Percentiles rank a stretch among this genome's conserved stretches.
phyloP scores from a whole-genome alignment of 371 early-diverging fungal genomes.

The Rhizopus delemar region DNA sequence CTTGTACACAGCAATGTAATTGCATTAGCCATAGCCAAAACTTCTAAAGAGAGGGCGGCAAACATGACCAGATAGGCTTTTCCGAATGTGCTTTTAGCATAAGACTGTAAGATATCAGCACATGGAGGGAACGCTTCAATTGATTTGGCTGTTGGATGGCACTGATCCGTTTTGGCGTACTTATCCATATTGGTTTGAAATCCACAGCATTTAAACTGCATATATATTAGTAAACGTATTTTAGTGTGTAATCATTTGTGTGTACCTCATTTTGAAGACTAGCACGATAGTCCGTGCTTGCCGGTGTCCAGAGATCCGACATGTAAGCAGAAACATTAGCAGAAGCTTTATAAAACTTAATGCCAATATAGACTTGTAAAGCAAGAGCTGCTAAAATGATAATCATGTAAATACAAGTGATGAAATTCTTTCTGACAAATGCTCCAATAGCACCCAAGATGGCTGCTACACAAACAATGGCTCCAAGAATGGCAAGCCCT shows the following conservation, averaged over 20 bases:
- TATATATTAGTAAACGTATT: background rate
- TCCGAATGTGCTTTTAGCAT: slow-evolving; percentile 29
- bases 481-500: slow-evolving; percentile 43
- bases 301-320: slow-evolving; percentile 34
- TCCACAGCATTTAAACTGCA: slow-evolving; percentile 51
- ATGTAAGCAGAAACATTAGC: slow-evolving; percentile 39
- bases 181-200: slow-evolving; percentile 39
- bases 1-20: slow-evolving; percentile 44
- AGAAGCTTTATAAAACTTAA: slow-evolving; percentile 39
- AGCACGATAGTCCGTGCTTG: slow-evolving; percentile 21
- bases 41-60: slow-evolving; percentile 44
- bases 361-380: slow-evolving; percentile 46
- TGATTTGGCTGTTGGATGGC: slow-evolving; percentile 20
- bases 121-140: slow-evolving; percentile 17
- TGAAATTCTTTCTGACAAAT: slow-evolving; percentile 27
- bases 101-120: slow-evolving; percentile 25
- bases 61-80: slow-evolving; percentile 44
- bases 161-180: slow-evolving; percentile 25
- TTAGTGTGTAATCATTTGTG: background rate
- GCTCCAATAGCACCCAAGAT: slow-evolving; percentile 40
- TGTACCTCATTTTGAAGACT: slow-evolving; percentile 35
- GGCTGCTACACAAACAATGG: slow-evolving; percentile 42
- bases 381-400: slow-evolving; percentile 40
- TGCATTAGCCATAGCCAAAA: slow-evolving; percentile 45
- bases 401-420: slow-evolving; percentile 40